These are phyloP conservation scores for Geopyxis carbonaria DNA, from an alignment of 495 filamentous ascomycete genomes.

Conservation along the genomic window DNA sequence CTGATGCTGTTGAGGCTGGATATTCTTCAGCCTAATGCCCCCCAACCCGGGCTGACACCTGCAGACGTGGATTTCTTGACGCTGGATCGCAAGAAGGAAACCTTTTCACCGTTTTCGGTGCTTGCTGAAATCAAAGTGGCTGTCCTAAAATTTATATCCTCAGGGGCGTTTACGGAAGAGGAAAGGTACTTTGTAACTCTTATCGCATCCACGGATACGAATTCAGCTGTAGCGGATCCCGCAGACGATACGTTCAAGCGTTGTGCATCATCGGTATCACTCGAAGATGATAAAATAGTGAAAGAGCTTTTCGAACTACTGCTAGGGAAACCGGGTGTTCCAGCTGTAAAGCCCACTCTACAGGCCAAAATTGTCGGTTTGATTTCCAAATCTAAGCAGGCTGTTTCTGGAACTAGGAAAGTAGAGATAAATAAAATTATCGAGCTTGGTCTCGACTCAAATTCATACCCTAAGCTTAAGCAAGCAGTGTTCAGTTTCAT, in stretches of 20 bases:
- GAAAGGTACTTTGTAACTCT: conserved; percentile 71
- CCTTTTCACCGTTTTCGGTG: conserved; percentile 29
- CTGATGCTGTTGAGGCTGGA: conserved; percentile 46
- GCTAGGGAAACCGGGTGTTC: conserved; percentile 35
- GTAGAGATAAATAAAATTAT: conserved; percentile 49
- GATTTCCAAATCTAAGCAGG: conserved; percentile 56
- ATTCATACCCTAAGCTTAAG: conserved; percentile 33
- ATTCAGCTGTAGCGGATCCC: conserved; percentile 59
- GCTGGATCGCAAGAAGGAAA: conserved; percentile 43
- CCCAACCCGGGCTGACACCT: conserved; percentile 45
- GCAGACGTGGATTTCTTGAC: conserved; percentile 61
- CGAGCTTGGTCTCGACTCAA: conserved; percentile 39
- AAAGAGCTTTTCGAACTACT: conserved; percentile 52
- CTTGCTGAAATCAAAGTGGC: conserved; percentile 38
- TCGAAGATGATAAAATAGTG: conserved; percentile 53
- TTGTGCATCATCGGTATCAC: conserved; percentile 39
- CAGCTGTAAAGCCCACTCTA: conserved; percentile 46
- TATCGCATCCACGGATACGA: conserved; percentile 62
- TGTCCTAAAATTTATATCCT: conserved; percentile 53
- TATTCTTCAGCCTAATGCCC: conserved; percentile 25
- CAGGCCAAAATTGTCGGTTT: conserved; percentile 57
- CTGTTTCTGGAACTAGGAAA: conserved; percentile 43
- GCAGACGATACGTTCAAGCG: conserved; percentile 78
- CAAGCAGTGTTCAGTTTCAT: conserved; percentile 77
- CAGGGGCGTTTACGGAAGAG: conserved; percentile 62